Base-by-base conservation (phyloP, 2,329 filamentous ascomycete genomes). In the Penicillium italicum region DNA sequence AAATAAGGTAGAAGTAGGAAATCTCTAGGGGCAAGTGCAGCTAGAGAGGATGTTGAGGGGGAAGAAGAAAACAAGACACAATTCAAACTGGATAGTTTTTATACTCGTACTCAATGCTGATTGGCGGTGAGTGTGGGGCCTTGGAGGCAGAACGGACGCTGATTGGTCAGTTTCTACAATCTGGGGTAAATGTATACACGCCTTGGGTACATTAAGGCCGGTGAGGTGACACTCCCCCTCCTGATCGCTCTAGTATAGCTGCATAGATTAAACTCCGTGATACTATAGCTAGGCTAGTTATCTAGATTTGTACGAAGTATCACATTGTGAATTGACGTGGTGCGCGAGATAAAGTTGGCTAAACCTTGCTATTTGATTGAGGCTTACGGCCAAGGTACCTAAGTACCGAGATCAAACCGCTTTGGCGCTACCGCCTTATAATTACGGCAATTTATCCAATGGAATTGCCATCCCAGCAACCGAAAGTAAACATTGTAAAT, bases 201-300 rank as follows among this genome's bases (percentile, higher is more conserved):
- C 2, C 46, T 28, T 3, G 4, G 8, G 4, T 6, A 4, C 4
- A 1, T 4, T 10, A 4, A 10, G 1, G 6, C 9, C 5, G 4
- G 9, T 6, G 24, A 38, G 9, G 24, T 22, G 34, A 49, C 46
- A 41, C 1, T 1, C 1, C 0, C 4, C 5, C 8, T 3, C 18
- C 9, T 31, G 6, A 8, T 5, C 26, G 26, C 34, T 12, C 12
- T 2, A 12, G 4, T 2, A 1, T 1, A 12, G 9, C 1, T 41
- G 2, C 4, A 5, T 0, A 0, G 0, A n/a, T 6, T 2, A 40
- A 4, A 14, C 5, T 31, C 31, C 0, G 14, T 49, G 24, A 40
- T 10, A 5, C 3, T 2, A 1, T 9, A n/a, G 1, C 6, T 20
- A 20, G 1, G 4, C 2, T n/a, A 9, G 0, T 12, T n/a, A 5